Base-by-base conservation (phyloP, 2,329 filamentous ascomycete genomes). In the Purpureocillium lavendulum region DNA sequence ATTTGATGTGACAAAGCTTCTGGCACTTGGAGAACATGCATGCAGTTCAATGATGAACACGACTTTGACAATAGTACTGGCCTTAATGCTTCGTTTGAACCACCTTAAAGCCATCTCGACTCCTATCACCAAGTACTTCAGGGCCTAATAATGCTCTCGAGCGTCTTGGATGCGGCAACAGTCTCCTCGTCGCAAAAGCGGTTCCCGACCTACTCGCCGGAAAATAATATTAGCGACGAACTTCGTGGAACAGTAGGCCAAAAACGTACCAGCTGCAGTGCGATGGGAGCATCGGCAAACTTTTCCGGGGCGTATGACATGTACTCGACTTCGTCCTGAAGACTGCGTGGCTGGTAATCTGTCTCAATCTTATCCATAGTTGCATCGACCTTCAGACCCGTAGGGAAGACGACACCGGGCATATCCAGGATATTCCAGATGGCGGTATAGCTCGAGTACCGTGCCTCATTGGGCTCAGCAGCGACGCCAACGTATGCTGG, bases 351-450 rank as follows among this genome's bases (percentile, higher is more conserved):
- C 5, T 26, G 21, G 21, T 26, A 26, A 5, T 10, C 21, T 6
- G 21, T 26, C 21, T 26, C 21, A 6, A 26, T 26, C 21, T 10
- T 10, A 26, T 26, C 21, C 21, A 26, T 5, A 35, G 28, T 37
- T 4, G 39, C 30, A 15, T 43, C 38, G 9, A 36, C 40, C 34
- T 31, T 43, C 2, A 49, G 16, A 2, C 51, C 52, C 3, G 48
- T 57, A 5, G 57, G 56, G 14, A 59, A 52, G 2, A 51, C 43
- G 7, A 46, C 41, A 18, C 41, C 49, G 1, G 55, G 55, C 11
- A 53, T 48, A 30, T 60, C 57, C 2, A 60, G 51, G 4, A 56
- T 47, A 29, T 60, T 60, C 51, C 53, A 60, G 16, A 57, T 51
- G 3, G 50, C 47, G 1, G 56, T 60, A 38, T 60, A 60, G 16